Evolutionary conservation across 805 yeast species (phyloP), one percentile per base, ranked within the genome.

Genomic region (Sungouiella thailandica): DNA sequence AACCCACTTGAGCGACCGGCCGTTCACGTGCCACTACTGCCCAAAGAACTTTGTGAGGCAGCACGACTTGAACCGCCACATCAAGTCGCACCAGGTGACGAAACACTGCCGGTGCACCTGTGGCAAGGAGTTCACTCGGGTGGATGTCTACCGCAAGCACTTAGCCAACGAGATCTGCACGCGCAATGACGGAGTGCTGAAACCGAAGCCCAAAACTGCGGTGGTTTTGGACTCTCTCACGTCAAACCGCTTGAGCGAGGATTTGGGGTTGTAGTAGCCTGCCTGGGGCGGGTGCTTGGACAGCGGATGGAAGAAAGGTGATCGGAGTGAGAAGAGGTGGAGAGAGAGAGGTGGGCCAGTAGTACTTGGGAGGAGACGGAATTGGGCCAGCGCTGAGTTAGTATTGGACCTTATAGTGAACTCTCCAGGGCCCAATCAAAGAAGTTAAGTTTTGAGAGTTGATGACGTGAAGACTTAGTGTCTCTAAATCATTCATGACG

Each of bases 1-100:
- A 56, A 93, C 98, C 1, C 99, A 93, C 66, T 62, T 93, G 31
- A 80, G 90, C 55, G 98, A 94, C 57, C 68, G 97, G 43, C 99
- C 99, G 1, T 90, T 86, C 59, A 65, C 72, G 0, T 93, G 99
- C 62, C 65, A 66, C 3, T 68, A 69, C 27, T 93, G 99, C 58
- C 72, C 76, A 4, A 85, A 89, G 47, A 75, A 85, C 24, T 93
- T 93, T 64, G 99, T 93, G 16, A 73, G 99, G 42, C 96, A 90
- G 43, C 98, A 93, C 54, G 99, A 93, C 60, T 68, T 93, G 47
- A 76, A 86, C 40, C 74, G 99, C 40, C 99, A 93, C 53, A 79
- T 77, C 45, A 86, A 85, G 55, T 84, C 89, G 11, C 99, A 93
- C 54, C 70, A 76, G 34, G 88, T 78, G 33, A 79, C 80, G 41